Conservation (phyloP, 2,329 filamentous ascomycete species). For the Elsinoe arachidis region DNA sequence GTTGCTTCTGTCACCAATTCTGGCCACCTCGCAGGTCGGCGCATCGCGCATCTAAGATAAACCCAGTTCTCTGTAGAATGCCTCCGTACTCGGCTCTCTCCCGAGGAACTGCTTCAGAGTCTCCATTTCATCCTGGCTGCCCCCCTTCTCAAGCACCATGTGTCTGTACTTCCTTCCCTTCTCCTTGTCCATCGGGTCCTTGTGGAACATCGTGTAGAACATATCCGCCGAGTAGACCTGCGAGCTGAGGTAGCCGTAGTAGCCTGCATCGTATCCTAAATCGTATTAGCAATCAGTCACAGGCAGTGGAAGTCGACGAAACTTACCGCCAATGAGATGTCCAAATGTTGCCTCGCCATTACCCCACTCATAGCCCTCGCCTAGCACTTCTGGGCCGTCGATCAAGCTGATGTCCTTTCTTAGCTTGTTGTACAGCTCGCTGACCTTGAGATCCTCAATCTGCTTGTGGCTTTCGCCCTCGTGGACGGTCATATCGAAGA, state of each 20-base stretch:
- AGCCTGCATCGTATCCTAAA: constrained; percentile 66
- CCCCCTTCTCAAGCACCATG: constrained; percentile 68
- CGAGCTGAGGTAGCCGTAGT: constrained; percentile 61
- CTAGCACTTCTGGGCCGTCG: constrained; percentile 62
- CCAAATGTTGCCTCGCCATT: constrained; percentile 73
- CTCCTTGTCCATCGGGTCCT: constrained; percentile 65
- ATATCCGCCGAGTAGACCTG: constrained; percentile 79
- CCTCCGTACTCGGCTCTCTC: constrained; percentile 64
- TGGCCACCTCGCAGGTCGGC: too few species aligned
- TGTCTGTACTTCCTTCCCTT: constrained; percentile 70
- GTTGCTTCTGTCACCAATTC: too few species aligned
- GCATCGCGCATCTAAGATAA: constrained; percentile 19
- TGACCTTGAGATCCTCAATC: constrained; percentile 57
- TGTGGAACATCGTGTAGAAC: constrained; percentile 73
- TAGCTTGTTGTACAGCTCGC: constrained; percentile 62
- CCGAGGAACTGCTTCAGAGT: constrained; percentile 71
- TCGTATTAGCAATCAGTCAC: neutral
- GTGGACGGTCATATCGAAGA: constrained; percentile 78
- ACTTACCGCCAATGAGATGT: constrained; percentile 60
- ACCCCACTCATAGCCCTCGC: constrained; percentile 52
- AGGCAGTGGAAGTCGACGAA: neutral
- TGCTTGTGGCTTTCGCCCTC: constrained; percentile 59
- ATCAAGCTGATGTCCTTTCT: constrained; percentile 63
- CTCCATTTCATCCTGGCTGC: constrained; percentile 71
- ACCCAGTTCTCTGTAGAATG: constrained; percentile 76